Percentiles rank a stretch among this genome's conserved stretches.
phyloP scores from a whole-genome alignment of 1,284 basidiomycete genomes.

The Hymenochaete sp. region DNA sequence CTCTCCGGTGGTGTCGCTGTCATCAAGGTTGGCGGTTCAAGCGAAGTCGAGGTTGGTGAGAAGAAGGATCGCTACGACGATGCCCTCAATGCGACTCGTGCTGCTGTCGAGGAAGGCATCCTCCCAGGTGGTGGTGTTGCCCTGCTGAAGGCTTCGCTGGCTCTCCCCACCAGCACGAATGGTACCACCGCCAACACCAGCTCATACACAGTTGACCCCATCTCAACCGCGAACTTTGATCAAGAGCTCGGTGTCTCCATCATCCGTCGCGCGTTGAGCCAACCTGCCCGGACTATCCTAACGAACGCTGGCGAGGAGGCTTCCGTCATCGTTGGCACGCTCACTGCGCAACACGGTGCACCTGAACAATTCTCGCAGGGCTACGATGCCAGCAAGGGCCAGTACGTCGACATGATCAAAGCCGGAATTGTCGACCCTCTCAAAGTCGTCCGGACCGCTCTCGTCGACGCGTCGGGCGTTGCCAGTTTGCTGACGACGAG shows the following conservation, averaged over 20 bases:
- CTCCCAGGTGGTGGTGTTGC: constrained; percentile 94
- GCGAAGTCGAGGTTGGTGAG: constrained; percentile 96
- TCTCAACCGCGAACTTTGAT: constrained; percentile 90
- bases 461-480: constrained; percentile 85
- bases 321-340: constrained; percentile 84
- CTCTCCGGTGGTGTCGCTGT: constrained; percentile 94
- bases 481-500: constrained; percentile 88
- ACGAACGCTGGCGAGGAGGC: constrained; percentile 95
- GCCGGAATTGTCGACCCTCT: constrained; percentile 91
- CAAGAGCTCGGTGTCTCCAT: constrained; percentile 94
- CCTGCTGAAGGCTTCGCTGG: constrained; percentile 80
- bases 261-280: constrained; percentile 80
- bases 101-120: constrained; percentile 97
- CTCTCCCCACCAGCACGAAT: constrained; percentile 55
- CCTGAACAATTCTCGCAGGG: constrained; percentile 76
- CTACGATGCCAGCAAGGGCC: constrained; percentile 86
- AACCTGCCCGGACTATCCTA: constrained; percentile 84
- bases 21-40: constrained; percentile 93
- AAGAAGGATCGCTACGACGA: constrained; percentile 99
- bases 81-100: constrained; percentile 93
- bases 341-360: constrained; percentile 60
- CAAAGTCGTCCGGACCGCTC: constrained; percentile 86
- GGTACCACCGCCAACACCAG: constrained; percentile 30
- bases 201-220: constrained; percentile 48
- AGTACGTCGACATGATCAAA: constrained; percentile 93